A percentile compares a stretch with the other conserved stretches of the same genome.
Evolutionary conservation across 306 rosid species (phyloP).

Genomic region (Prunus mongolica): DNA sequence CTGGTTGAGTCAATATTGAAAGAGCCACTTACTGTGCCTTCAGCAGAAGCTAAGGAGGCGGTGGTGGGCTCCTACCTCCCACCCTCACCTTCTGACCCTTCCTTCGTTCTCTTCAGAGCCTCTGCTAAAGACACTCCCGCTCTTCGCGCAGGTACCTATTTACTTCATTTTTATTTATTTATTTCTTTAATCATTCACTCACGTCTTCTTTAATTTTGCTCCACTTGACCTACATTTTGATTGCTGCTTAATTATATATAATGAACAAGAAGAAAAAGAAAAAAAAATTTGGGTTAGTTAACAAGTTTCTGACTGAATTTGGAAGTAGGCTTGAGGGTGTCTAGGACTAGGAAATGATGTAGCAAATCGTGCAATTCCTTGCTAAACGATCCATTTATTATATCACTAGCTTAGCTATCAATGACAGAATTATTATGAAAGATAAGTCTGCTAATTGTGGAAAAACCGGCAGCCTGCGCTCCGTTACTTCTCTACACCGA

Average conservation of each 20-base stretch:
- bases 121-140: conserved; percentile 89
- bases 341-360: too few species aligned
- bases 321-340: too few species aligned
- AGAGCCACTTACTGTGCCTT: conserved; percentile 21
- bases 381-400: too few species aligned
- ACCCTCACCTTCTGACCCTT: conserved; percentile 63
- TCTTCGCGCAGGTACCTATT: conserved; percentile 92
- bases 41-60: conserved; percentile 58
- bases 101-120: conserved; percentile 84
- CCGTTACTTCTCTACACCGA: too few species aligned
- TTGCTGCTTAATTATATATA: not conserved
- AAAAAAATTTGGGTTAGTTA: too few species aligned
- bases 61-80: conserved; percentile 85
- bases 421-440: not conserved
- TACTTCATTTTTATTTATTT: not conserved
- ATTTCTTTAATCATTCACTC: not conserved
- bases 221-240: not conserved
- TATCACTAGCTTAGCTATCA: not conserved
- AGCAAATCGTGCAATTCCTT: too few species aligned
- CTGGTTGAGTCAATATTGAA: conserved; percentile 17
- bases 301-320: too few species aligned
- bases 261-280: too few species aligned
- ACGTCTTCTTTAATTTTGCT: not conserved
- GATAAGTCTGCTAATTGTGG: not conserved
- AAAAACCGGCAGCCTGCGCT: not conserved